These are phyloP conservation scores for Venturia pyrina DNA, from an alignment of 2,329 filamentous ascomycete genomes.

Conservation along the genomic window DNA sequence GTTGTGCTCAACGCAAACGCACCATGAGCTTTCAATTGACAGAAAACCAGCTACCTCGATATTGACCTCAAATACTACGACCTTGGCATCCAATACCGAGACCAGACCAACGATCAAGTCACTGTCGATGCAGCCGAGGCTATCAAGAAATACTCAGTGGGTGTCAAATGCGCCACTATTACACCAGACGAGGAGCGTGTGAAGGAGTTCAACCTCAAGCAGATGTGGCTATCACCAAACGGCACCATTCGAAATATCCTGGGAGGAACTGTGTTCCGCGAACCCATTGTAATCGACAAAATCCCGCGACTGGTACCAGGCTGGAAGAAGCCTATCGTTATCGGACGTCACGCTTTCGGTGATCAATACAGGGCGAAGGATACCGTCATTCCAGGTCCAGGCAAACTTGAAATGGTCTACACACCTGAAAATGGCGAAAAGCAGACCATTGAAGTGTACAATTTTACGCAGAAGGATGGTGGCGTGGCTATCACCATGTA, in stretches of 20 bases:
- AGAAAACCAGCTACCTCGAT: conserved; percentile 51
- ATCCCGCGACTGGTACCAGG: conserved; percentile 90
- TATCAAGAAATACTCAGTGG: conserved; percentile 97
- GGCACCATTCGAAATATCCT: conserved; percentile 66
- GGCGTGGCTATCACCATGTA: conserved; percentile 93
- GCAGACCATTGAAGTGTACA: conserved; percentile 78
- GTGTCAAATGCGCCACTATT: conserved; percentile 99
- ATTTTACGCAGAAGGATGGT: conserved; percentile 69
- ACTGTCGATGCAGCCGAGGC: conserved; percentile 91
- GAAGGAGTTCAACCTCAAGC: conserved; percentile 96
- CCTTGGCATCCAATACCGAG: conserved; percentile 84
- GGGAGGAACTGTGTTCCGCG: conserved; percentile 96
- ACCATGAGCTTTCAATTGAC: neutral
- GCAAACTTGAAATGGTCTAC: conserved; percentile 90
- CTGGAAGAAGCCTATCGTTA: conserved; percentile 99
- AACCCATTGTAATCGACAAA: conserved; percentile 91
- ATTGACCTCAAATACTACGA: conserved; percentile 99
- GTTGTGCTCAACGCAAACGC: neutral
- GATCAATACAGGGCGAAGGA: conserved; percentile 99
- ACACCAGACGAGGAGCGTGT: conserved; percentile 95
- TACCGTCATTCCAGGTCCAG: conserved; percentile 67
- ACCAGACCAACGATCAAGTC: conserved; percentile 93
- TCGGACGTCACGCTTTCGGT: conserved; percentile 95
- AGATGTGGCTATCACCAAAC: conserved; percentile 99
- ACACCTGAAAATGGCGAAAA: conserved; percentile 66